Evolutionary conservation across 2,329 filamentous ascomycete genomes (phyloP).

Genomic region (Diaporthe vaccinii): DNA sequence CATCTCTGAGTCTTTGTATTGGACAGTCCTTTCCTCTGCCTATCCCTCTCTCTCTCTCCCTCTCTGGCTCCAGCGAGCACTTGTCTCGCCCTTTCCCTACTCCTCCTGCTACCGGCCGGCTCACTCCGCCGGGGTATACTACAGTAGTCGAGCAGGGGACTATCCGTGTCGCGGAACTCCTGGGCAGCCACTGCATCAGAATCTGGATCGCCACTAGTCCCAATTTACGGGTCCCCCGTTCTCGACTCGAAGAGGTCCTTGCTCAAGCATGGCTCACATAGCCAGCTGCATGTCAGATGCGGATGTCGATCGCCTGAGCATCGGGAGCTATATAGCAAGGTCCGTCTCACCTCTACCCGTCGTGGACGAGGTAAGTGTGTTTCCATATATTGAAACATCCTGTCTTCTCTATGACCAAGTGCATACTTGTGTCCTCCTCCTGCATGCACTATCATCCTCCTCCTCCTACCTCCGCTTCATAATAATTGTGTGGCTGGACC

Average conservation of each 20-base stretch:
- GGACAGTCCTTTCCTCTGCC: not conserved
- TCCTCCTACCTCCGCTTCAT: slow-evolving; percentile 40
- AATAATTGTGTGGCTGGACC: slow-evolving; percentile 38
- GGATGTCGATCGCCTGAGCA: slow-evolving; percentile 55
- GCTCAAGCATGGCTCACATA: slow-evolving; percentile 71
- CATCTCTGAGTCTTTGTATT: slow-evolving; percentile 33
- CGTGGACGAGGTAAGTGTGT: slow-evolving; percentile 59
- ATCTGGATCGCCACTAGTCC: slow-evolving; percentile 37
- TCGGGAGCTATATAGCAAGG: slow-evolving; percentile 65
- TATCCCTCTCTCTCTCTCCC: not conserved
- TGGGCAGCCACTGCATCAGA: slow-evolving; percentile 38
- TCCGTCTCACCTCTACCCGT: slow-evolving; percentile 59
- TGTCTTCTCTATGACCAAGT: slow-evolving; percentile 40
- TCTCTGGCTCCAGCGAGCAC: slow-evolving; percentile 10
- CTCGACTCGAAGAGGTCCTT: slow-evolving; percentile 38
- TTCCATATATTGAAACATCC: slow-evolving; percentile 46
- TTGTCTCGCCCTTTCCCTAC: slow-evolving; percentile 15
- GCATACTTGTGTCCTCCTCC: slow-evolving; percentile 8
- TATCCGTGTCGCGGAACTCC: slow-evolving; percentile 36
- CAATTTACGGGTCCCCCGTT: slow-evolving; percentile 24
- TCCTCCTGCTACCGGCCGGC: slow-evolving; percentile 34
- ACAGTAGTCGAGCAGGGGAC: slow-evolving; percentile 38
- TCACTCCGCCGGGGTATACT: slow-evolving; percentile 32
- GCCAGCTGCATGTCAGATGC: slow-evolving; percentile 68
- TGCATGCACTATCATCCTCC: not conserved